Evolutionary conservation across 495 filamentous ascomycete species (phyloP), one percentile per base, ranked within the genome.

Genomic region (Neurospora sp.): DNA sequence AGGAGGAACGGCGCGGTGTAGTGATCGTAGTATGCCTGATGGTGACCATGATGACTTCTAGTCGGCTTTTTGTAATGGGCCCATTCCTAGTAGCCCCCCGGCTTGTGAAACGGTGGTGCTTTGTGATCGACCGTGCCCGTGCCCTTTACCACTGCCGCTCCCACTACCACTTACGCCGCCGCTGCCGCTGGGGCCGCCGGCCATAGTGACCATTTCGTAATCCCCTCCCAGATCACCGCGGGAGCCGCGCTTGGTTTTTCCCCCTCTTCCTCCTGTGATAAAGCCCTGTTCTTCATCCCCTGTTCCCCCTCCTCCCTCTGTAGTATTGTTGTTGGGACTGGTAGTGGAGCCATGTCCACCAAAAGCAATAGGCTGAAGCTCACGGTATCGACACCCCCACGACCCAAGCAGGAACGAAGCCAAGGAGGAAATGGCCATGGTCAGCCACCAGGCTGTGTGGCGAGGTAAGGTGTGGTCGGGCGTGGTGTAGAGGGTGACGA

Each of bases 321-420:
- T 42, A 7, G 5, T 5, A 14, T 0, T 6, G 40, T 18, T 18
- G 14, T 16, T 16, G 35, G 35, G 35, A 35, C 35, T 35, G 0
- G 40, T 41, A 12, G 40, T 41, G 14, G 14, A 14, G 40, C 40
- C 40, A 12, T 84, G 79, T 12, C 90, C 92, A 3, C 94, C 95
- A 79, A 99, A 98, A 39, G 84, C 89, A 73, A 99, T 97, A 7
- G 96, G 96, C 76, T 88, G 85, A 70, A 99, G 81, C 80, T 99
- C 95, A 40, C 96, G 85, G 84, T 92, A 96, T 79, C 89, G 92
- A 80, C 96, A 99, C 9, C 89, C 90, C 92, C 96, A 99, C 27
- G 96, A 92, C 0, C 92, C 94, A 2, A 93, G 83, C 22, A 81
- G 85, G 0, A 88, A 90, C 87, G 95, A 94, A 38, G 94, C 75